These are phyloP conservation scores for Tetrahymena elliotti DNA, from an alignment of 73 alveolate genomes.

Conservation along the genomic window DNA sequence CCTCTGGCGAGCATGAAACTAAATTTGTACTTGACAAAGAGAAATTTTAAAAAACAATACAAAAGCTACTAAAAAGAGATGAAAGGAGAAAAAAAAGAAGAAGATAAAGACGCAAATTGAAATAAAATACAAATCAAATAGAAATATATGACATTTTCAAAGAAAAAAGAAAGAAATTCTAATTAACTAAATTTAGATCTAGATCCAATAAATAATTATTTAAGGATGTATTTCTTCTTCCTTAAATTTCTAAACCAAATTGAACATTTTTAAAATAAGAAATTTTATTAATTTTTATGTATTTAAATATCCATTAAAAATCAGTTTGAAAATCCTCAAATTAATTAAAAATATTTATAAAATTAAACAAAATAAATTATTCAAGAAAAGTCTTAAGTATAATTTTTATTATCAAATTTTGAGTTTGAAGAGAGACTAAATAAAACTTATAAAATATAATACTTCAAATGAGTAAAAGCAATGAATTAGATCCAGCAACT, in stretches of 20 bases:
- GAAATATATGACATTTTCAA: not conserved
- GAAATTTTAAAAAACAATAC: slow-evolving; percentile 25
- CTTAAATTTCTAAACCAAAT: not conserved
- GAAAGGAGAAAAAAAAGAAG: slow-evolving; percentile 23
- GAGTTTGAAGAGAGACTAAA: no score
- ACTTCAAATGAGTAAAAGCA: no score
- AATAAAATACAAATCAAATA: not conserved
- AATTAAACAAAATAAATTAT: no score
- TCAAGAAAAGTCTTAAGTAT: no score
- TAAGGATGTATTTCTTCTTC: not conserved
- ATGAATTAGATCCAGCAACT: no score
- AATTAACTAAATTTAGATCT: not conserved
- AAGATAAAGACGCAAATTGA: slow-evolving; percentile 1
- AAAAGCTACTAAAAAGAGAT: slow-evolving; percentile 25
- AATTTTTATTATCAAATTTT: no score
- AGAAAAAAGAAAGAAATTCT: not conserved
- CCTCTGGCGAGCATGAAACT: not conserved
- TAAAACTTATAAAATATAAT: no score
- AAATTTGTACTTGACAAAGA: slow-evolving; percentile 5
- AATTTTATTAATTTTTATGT: no score
- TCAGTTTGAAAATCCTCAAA: no score
- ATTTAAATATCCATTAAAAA: no score
- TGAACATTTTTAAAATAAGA: no score
- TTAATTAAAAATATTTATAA: no score
- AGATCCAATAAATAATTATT: not conserved